phyloP scores from a whole-genome alignment of 805 yeast genomes.

The Danielia oregonensis region DNA sequence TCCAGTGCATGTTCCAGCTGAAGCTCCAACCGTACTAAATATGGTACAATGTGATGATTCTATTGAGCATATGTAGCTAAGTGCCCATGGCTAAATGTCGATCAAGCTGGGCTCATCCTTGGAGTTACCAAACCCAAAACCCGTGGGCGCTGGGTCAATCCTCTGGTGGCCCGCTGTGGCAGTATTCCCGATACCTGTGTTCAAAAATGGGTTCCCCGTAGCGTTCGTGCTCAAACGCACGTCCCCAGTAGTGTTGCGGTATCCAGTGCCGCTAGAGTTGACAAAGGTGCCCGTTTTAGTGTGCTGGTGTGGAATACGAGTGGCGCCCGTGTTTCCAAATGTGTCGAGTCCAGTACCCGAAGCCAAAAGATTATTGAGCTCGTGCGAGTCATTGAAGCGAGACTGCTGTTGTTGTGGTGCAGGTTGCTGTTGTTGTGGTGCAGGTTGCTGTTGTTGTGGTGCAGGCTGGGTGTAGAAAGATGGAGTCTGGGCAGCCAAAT shows the following conservation, averaged over 20 bases:
- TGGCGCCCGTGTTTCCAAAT: constrained; percentile 81
- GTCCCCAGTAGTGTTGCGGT: constrained; percentile 42
- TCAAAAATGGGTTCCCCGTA: constrained; percentile 58
- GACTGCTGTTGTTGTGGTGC: constrained; percentile 34
- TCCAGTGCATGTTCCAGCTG: constrained; percentile 47
- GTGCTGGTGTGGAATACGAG: constrained; percentile 89
- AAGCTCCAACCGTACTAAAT: constrained; percentile 4
- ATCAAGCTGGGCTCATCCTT: constrained; percentile 48
- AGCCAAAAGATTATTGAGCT: constrained; percentile 73
- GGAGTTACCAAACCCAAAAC: constrained; percentile 90
- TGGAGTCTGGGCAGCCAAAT: constrained; percentile 16
- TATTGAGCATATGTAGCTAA: no score
- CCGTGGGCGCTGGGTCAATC: constrained; percentile 80
- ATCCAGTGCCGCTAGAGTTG: constrained; percentile 87
- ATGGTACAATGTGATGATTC: no score
- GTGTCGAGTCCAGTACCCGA: constrained; percentile 92
- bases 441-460: constrained; percentile 14
- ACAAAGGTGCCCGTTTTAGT: constrained; percentile 78
- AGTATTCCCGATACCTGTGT: constrained; percentile 50
- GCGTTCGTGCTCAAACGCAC: constrained; percentile 33
- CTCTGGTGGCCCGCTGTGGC: constrained; percentile 22
- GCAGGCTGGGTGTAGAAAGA: constrained; percentile 35
- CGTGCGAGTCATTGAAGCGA: constrained; percentile 45
- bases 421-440: constrained; percentile 15
- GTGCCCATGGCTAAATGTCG: constrained; percentile 36